Conservation (phyloP, 2,329 filamentous ascomycete genomes). For the Kalmusia sp. region DNA sequence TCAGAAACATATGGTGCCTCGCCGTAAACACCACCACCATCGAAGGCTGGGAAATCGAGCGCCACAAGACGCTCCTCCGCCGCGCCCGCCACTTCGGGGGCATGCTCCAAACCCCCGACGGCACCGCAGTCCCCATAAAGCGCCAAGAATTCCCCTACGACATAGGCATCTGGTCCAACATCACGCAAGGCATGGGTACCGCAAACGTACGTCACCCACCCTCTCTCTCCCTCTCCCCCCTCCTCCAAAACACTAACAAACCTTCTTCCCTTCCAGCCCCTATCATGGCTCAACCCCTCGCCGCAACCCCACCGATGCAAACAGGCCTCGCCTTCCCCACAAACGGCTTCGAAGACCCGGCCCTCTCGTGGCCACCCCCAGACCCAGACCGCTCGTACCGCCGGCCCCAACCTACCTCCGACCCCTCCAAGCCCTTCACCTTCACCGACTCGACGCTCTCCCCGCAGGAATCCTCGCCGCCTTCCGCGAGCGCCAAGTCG, state of each 20-base stretch:
- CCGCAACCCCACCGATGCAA: conserved; percentile 55
- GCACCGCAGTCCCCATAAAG: conserved; percentile 60
- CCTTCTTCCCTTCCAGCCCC: conserved; percentile 33
- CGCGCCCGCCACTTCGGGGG: conserved; percentile 61
- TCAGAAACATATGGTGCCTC: conserved; percentile 65
- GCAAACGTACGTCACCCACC: conserved; percentile 52
- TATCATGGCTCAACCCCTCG: conserved; percentile 76
- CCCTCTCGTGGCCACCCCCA: conserved; percentile 56
- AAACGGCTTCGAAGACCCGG: conserved; percentile 73
- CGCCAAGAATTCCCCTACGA: conserved; percentile 84
- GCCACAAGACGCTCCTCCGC: conserved; percentile 54
- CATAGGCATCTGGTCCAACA: conserved; percentile 75
- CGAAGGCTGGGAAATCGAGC: conserved; percentile 73
- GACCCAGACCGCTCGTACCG: conserved; percentile 55
- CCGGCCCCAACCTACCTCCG: conserved; percentile 11
- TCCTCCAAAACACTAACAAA: background rate
- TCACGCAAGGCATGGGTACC: conserved; percentile 78
- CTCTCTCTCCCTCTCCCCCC: background rate
- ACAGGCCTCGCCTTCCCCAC: conserved; percentile 70
- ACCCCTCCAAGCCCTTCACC: conserved; percentile 44
- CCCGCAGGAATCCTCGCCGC: conserved; percentile 56
- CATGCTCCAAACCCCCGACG: conserved; percentile 63
- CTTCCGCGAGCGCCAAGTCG: conserved; percentile 61
- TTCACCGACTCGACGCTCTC: conserved; percentile 46
- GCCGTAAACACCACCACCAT: conserved; percentile 79